Evolutionary conservation across 164 flowering plant species (phyloP).

Genomic region (Liriodendron chinense): DNA sequence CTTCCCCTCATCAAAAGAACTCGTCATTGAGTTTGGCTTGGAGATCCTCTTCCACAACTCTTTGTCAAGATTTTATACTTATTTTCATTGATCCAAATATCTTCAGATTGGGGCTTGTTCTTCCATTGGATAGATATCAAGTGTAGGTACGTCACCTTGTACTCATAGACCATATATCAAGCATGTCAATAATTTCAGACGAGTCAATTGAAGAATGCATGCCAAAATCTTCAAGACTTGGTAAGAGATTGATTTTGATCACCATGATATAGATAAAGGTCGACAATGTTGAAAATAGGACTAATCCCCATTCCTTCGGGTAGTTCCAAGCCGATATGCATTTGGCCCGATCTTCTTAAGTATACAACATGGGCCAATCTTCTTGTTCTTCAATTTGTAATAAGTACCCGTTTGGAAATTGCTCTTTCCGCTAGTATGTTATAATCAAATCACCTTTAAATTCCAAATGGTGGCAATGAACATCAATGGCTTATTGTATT

Average conservation of each 20-base stretch:
- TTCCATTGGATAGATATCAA: not conserved
- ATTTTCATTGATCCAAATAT: not conserved
- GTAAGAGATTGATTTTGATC: not conserved
- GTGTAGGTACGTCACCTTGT: not conserved
- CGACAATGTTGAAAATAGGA: not conserved
- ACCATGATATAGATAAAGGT: slow-evolving; percentile 4
- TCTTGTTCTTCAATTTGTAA: not conserved
- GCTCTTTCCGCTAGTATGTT: not conserved
- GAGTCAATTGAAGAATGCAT: not conserved
- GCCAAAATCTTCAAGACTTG: not conserved
- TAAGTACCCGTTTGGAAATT: not conserved
- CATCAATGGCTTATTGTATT: not conserved
- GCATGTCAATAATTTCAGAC: not conserved
- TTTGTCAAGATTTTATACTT: not conserved
- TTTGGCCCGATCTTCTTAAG: not conserved
- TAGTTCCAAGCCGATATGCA: slow-evolving; percentile 2
- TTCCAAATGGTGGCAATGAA: not conserved
- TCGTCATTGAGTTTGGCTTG: not conserved
- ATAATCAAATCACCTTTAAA: slow-evolving; percentile 11
- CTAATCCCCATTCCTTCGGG: slow-evolving; percentile 4
- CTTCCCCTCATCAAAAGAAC: not conserved
- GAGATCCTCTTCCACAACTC: not conserved
- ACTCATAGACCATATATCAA: not conserved
- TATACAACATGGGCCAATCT: not conserved
- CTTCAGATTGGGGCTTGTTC: not conserved